Evolutionary conservation across 106 monocot species (phyloP).

Genomic region (Platanthera guangdongensis): DNA sequence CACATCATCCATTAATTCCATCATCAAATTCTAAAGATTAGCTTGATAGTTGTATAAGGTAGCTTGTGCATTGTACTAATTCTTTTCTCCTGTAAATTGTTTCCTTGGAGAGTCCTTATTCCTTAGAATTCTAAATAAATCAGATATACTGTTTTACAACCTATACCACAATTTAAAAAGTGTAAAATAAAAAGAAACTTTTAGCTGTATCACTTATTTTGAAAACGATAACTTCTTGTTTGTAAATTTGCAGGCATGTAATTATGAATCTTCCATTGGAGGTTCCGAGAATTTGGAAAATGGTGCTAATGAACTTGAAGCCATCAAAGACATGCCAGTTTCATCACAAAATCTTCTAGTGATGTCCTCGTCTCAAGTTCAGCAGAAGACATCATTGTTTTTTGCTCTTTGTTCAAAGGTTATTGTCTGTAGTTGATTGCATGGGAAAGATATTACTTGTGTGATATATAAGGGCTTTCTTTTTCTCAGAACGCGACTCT

Average conservation of each 20-base stretch:
- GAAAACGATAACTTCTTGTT: not conserved
- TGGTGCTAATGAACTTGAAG: conserved; percentile 33
- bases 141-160: not conserved
- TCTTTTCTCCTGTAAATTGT: not conserved
- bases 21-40: not conserved
- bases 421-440: not conserved
- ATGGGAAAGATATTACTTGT: not conserved
- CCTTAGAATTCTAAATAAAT: not conserved
- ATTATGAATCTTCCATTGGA: conserved; percentile 45
- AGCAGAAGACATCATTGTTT: conserved; percentile 63
- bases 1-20: not conserved
- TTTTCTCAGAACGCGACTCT: conserved; percentile 64
- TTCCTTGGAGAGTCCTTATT: not conserved
- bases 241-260: conserved; percentile 22
- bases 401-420: conserved; percentile 95
- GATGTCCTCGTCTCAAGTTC: conserved; percentile 43
- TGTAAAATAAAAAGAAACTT: not conserved
- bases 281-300: conserved; percentile 45
- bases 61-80: not conserved
- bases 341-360: conserved; percentile 13
- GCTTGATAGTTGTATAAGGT: not conserved
- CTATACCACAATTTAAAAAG: too few species aligned
- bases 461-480: not conserved
- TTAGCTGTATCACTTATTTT: not conserved
- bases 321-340: conserved; percentile 15